Evolutionary conservation across 768 basidiomycete genomes (phyloP).

Genomic region (Fomitopsis serialis): DNA sequence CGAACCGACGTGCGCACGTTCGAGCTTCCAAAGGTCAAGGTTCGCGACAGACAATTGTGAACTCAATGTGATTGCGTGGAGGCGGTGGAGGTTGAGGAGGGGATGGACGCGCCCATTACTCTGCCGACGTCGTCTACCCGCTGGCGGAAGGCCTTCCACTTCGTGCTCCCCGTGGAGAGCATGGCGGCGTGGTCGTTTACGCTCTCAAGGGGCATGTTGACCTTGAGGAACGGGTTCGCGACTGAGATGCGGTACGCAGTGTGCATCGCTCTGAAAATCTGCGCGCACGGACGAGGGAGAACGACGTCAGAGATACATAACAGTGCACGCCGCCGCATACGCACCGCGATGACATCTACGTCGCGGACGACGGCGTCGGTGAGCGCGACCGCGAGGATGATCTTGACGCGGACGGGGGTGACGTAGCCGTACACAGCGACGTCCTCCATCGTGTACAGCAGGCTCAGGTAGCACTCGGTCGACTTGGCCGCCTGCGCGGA

Average conservation of each 20-base stretch:
- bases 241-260: conserved; percentile 81
- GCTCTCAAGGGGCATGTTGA: conserved; percentile 45
- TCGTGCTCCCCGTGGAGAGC: conserved; percentile 53
- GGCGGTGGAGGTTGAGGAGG: background rate
- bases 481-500: conserved; percentile 48
- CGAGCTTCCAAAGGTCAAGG: too few relatives aligned
- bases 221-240: conserved; percentile 80
- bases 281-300: background rate
- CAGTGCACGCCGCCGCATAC: conserved; percentile 18
- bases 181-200: conserved; percentile 48
- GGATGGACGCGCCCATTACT: conserved; percentile 40
- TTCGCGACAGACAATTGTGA: background rate
- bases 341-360: conserved; percentile 68
- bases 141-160: conserved; percentile 65
- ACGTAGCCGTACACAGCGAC: conserved; percentile 91
- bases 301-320: background rate
- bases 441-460: conserved; percentile 89
- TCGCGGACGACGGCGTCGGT: conserved; percentile 81
- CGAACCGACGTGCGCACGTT: conserved; percentile 8
- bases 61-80: background rate
- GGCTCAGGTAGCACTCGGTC: conserved; percentile 76
- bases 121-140: conserved; percentile 73
- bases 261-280: conserved; percentile 89
- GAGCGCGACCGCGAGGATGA: conserved; percentile 73
- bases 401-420: conserved; percentile 83